Percentiles rank a stretch among this genome's conserved stretches.
Conservation (phyloP, 495 filamentous ascomycete species). For the Penicillium pancosmium region DNA sequence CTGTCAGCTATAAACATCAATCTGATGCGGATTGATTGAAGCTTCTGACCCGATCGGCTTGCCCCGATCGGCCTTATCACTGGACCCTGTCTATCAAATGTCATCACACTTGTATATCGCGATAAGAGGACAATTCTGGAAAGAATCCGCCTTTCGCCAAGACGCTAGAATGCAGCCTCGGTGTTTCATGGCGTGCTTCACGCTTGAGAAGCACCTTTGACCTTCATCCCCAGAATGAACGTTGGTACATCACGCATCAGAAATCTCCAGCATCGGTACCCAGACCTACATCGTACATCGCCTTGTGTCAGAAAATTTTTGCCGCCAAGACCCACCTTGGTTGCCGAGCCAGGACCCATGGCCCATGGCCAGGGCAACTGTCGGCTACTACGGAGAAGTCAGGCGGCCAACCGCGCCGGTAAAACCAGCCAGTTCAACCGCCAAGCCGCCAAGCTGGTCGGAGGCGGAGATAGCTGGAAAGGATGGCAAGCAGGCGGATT, state of each 20-base stretch:
- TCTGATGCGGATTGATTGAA: neutral
- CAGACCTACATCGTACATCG: no score
- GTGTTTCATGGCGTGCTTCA: slow-evolving; percentile 13
- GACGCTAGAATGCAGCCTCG: slow-evolving; percentile 7
- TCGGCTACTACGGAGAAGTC: slow-evolving; percentile 16
- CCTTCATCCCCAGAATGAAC: neutral
- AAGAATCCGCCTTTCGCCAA: neutral
- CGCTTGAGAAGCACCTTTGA: neutral
- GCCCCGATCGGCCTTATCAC: slow-evolving; percentile 17
- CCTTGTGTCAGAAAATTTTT: slow-evolving; percentile 2
- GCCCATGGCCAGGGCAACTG: neutral
- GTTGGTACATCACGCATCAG: no score
- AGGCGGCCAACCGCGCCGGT: slow-evolving; percentile 14
- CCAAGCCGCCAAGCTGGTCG: slow-evolving; percentile 30
- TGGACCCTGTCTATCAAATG: slow-evolving; percentile 10
- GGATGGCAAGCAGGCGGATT: slow-evolving; percentile 13
- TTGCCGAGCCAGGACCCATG: slow-evolving; percentile 20
- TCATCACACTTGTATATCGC: neutral
- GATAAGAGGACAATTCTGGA: slow-evolving; percentile 19
- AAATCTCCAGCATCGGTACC: no score
- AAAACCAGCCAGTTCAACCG: slow-evolving; percentile 3
- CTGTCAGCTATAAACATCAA: neutral
- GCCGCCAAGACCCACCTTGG: slow-evolving; percentile 14
- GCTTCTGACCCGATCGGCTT: slow-evolving; percentile 7
- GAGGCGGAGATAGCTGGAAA: slow-evolving; percentile 16